Percentiles rank a stretch among this genome's conserved stretches.
These are phyloP conservation scores for Geranium rotundifolium DNA, from an alignment of 345 rosid species.

Conservation along the genomic window DNA sequence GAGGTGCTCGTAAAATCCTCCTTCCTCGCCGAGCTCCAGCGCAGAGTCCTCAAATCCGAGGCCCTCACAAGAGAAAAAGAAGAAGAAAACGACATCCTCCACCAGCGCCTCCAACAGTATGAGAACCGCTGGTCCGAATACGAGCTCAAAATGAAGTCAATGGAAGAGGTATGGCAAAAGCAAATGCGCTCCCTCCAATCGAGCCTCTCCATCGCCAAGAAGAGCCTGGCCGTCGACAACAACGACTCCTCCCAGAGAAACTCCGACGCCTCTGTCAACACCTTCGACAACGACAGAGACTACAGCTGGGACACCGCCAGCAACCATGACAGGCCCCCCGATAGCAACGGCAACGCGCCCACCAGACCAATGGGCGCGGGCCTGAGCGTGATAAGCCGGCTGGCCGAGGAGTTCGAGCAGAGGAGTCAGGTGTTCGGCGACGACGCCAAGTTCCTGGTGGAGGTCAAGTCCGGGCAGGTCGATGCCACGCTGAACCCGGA, in stretches of 20 bases:
- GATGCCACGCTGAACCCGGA: conserved; percentile 93
- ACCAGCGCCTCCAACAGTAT: conserved; percentile 87
- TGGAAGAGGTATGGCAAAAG: conserved; percentile 99
- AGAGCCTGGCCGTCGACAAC: conserved; percentile 76
- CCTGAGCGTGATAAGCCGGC: conserved; percentile 66
- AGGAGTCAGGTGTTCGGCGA: conserved; percentile 93
- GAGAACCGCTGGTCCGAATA: conserved; percentile 98
- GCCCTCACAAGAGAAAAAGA: conserved; percentile 80
- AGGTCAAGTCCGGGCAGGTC: conserved; percentile 93
- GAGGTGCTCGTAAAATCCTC: conserved; percentile 87
- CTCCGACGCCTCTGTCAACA: conserved; percentile 84
- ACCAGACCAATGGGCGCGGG: conserved; percentile 79
- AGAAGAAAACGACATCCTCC: conserved; percentile 91
- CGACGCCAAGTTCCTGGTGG: conserved; percentile 91
- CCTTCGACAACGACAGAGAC: conserved; percentile 54
- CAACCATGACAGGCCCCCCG: conserved; percentile 45
- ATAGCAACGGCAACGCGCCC: conserved; percentile 61
- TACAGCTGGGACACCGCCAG: conserved; percentile 44
- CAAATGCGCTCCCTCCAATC: conserved; percentile 96
- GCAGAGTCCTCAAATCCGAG: conserved; percentile 85
- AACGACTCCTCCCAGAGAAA: conserved; percentile 41
- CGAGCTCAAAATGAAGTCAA: conserved; percentile 92
- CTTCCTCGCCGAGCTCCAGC: conserved; percentile 80
- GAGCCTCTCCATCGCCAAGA: conserved; percentile 93
- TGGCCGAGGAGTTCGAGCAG: conserved; percentile 95